Evolutionary conservation across 306 rosid genomes (phyloP), one percentile per base, ranked within the genome.

Genomic region (Rosa lucieae): DNA sequence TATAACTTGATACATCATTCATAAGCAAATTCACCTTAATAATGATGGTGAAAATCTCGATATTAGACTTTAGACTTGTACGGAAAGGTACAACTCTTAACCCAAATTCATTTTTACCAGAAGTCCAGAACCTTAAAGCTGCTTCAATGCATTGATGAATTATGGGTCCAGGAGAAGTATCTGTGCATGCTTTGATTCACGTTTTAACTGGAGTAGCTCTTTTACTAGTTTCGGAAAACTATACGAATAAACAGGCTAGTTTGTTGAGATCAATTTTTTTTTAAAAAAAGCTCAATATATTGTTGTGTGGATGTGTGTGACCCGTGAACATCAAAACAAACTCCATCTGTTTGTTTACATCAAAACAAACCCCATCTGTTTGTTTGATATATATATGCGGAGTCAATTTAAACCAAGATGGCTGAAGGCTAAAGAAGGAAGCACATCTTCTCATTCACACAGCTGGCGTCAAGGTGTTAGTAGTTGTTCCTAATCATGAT

Each of bases 161-260:
- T 62, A 88, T 29, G 80, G 35, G 12, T 89, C 92, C 65, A 61
- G 8, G 65, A 75, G 84, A 69, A 88, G 49, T 58, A 88, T 26
- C 29, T 82, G 78, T 86, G 92, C 89, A 53, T 32, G 82, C 35
- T 3, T 81, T 3, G 97, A 91, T 58, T 78, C 74, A 81, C 91
- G 84, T 79, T 84, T 80, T 43, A 78, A 86, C 71, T 84, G 82
- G 76, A 88, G 62, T 43, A 91, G 61, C 73, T 86, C 84, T 82
- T 83, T 86, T 65, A 77, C 61, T 76, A 91, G 65, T 39, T 81
- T 85, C 7, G 12, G 18, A 39, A 47, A 32, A 32, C 35, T 2
- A 32, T 32, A 3, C 35, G 35, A 3, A 32, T 32, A 82, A 14
- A 26, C 85, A 40, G 37, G 18, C 39, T 13, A 26, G 29, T 26